These are phyloP conservation scores for Torulaspora delbrueckii DNA, from an alignment of 805 yeast species.

Conservation along the genomic window DNA sequence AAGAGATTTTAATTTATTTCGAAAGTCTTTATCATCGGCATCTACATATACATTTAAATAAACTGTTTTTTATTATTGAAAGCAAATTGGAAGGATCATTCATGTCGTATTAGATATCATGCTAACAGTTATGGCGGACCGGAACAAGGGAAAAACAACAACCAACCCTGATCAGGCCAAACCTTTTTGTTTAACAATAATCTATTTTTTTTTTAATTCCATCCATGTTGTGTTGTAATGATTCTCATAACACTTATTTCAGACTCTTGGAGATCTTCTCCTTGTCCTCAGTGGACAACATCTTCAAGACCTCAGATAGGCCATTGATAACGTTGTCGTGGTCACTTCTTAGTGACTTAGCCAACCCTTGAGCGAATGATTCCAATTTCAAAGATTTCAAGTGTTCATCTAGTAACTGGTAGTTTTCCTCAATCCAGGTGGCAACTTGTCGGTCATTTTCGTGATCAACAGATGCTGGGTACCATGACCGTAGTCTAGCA, in stretches of 20 bases:
- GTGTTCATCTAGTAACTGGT: constrained; percentile 52
- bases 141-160: constrained; percentile 7
- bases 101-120: neutral
- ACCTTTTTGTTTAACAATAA: neutral
- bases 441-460: constrained; percentile 76
- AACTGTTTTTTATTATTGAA: constrained; percentile 1
- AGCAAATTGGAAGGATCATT: neutral
- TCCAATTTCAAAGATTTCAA: constrained; percentile 64
- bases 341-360: constrained; percentile 53
- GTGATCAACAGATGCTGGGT: constrained; percentile 61
- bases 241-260: constrained; percentile 18
- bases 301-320: constrained; percentile 48
- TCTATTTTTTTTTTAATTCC: neutral
- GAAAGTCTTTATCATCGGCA: constrained; percentile 5
- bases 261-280: constrained; percentile 39
- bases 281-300: constrained; percentile 52
- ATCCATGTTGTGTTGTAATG: neutral
- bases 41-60: constrained; percentile 9
- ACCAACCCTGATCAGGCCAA: constrained; percentile 2
- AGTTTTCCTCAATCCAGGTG: constrained; percentile 79
- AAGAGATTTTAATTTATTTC: neutral
- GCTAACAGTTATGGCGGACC: neutral
- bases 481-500: constrained; percentile 85
- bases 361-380: constrained; percentile 58
- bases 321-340: constrained; percentile 51